Evolutionary conservation across 2,329 filamentous ascomycete species (phyloP).

Genomic region (Alternaria gansuensis): DNA sequence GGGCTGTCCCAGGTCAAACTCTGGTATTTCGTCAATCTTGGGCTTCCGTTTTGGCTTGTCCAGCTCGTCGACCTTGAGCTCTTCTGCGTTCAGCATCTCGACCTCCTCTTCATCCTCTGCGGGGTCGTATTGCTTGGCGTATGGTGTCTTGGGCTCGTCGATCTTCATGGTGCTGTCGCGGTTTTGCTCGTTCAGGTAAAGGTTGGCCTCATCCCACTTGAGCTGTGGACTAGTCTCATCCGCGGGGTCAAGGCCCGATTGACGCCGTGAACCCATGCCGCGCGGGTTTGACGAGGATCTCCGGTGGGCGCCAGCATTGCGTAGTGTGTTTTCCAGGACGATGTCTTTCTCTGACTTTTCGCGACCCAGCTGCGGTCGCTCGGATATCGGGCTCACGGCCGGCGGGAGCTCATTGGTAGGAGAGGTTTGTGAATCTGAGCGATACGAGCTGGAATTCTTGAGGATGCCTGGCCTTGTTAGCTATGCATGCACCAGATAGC

Average conservation of each 20-base stretch:
- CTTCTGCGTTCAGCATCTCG: constrained; percentile 71
- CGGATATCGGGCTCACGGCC: constrained; percentile 43
- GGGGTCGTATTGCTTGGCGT: constrained; percentile 90
- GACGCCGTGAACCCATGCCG: constrained; percentile 74
- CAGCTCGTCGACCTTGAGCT: constrained; percentile 73
- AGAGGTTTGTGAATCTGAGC: constrained; percentile 60
- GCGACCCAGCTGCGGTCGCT: constrained; percentile 57
- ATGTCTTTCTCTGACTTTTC: constrained; percentile 81
- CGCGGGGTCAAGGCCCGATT: constrained; percentile 64
- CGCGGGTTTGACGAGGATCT: constrained; percentile 79
- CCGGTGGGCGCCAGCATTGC: constrained; percentile 89
- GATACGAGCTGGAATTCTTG: constrained; percentile 80
- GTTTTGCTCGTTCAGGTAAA: constrained; percentile 97
- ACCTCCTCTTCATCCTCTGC: constrained; percentile 83
- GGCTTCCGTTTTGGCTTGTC: constrained; percentile 65
- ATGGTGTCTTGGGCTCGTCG: constrained; percentile 97
- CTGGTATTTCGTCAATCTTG: constrained; percentile 80
- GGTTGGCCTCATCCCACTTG: constrained; percentile 98
- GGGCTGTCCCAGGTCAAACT: constrained; percentile 89
- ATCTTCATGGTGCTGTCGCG: constrained; percentile 98
- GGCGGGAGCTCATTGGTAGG: constrained; percentile 55
- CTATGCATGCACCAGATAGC: constrained; percentile 7
- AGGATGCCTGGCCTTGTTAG: constrained; percentile 76
- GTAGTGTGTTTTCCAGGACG: constrained; percentile 90
- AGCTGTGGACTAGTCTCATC: constrained; percentile 75